A percentile compares a stretch with the other conserved stretches of the same genome.
These are phyloP conservation scores for Aurinia saxatilis DNA, from an alignment of 345 rosid species.

Conservation along the genomic window DNA sequence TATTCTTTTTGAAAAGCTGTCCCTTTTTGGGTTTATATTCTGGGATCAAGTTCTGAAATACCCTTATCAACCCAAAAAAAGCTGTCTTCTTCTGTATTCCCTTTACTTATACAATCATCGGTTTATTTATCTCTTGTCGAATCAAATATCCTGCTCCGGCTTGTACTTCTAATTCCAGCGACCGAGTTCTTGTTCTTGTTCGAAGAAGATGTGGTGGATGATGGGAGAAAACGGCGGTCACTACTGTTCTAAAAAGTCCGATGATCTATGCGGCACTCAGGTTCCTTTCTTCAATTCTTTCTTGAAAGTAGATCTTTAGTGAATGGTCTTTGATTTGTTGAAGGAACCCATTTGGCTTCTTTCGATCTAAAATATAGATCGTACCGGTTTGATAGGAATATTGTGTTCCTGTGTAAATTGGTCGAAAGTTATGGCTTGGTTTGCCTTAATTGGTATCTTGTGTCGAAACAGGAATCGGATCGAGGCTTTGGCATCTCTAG, in stretches of 20 bases:
- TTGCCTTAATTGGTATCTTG: too few relatives aligned
- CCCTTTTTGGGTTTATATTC: background rate
- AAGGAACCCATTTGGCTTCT: background rate
- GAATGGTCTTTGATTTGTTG: background rate
- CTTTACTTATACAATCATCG: too few relatives aligned
- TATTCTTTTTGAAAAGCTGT: background rate
- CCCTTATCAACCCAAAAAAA: too few relatives aligned
- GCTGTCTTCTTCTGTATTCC: background rate
- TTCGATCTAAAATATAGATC: conserved; percentile 12
- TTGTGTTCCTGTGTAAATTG: too few relatives aligned
- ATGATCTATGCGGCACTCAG: conserved; percentile 80
- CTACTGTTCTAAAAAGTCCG: conserved; percentile 87
- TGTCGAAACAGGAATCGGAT: conserved; percentile 79
- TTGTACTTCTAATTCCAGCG: background rate
- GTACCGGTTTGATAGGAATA: too few relatives aligned
- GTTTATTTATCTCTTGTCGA: background rate
- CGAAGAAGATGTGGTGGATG: conserved; percentile 92
- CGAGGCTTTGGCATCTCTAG: conserved; percentile 72
- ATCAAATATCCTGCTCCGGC: too few relatives aligned
- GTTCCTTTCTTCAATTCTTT: too few relatives aligned
- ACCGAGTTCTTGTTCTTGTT: conserved; percentile 13
- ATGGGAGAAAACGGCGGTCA: conserved; percentile 90
- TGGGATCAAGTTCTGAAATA: too few relatives aligned
- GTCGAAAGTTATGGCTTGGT: background rate
- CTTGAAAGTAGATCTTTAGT: conserved; percentile 12